These are phyloP conservation scores for Mycena galopus DNA, from an alignment of 768 basidiomycete species.

Conservation along the genomic window DNA sequence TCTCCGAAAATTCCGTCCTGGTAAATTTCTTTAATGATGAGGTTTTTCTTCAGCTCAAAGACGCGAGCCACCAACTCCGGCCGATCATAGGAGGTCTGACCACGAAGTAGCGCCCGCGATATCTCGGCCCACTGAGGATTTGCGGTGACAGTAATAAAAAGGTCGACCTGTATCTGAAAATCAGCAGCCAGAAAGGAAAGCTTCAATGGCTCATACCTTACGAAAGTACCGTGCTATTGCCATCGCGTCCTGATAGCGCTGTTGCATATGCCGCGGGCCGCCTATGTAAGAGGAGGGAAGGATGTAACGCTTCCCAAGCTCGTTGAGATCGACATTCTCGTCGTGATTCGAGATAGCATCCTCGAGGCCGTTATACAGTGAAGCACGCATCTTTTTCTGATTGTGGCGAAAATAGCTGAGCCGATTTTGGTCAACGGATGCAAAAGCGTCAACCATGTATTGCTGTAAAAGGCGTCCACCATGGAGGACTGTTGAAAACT, in stretches of 20 bases:
- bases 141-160: background rate
- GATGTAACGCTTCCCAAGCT: conserved; percentile 6
- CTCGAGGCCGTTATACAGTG: conserved; percentile 47
- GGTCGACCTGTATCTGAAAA: background rate
- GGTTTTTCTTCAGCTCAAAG: conserved; percentile 58
- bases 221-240: conserved; percentile 50
- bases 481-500: conserved; percentile 47
- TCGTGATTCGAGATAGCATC: conserved; percentile 39
- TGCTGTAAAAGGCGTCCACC: conserved; percentile 54
- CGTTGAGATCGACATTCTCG: conserved; percentile 32
- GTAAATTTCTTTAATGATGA: conserved; percentile 52
- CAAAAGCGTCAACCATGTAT: conserved; percentile 55
- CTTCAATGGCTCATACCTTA: background rate
- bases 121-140: conserved; percentile 1
- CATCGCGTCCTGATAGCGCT: conserved; percentile 53
- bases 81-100: conserved; percentile 54
- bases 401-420: conserved; percentile 47
- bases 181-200: too few species aligned
- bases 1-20: conserved; percentile 58
- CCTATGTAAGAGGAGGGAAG: conserved; percentile 37
- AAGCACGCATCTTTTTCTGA: conserved; percentile 47
- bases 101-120: conserved; percentile 48
- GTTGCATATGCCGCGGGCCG: conserved; percentile 49
- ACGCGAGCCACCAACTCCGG: conserved; percentile 65
- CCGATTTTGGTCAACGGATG: conserved; percentile 47